A percentile compares a stretch with the other conserved stretches of the same genome.
phyloP scores from a whole-genome alignment of 202 grass and related monocot genomes.

The Setaria italica region DNA sequence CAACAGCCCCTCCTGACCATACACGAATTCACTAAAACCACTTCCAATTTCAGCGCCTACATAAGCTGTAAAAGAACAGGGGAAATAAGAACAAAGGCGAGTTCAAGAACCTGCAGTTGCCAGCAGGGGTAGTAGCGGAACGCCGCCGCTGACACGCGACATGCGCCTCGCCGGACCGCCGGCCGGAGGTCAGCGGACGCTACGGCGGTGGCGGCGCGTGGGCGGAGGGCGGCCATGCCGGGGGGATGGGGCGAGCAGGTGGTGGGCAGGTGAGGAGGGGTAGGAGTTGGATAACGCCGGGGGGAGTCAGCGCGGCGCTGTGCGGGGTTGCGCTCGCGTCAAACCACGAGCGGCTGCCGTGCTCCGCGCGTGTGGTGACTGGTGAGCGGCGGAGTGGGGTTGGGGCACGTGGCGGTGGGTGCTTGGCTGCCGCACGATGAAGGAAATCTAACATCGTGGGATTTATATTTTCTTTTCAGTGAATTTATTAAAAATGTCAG shows the following conservation, averaged over 20 bases:
- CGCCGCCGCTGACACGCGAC: not conserved
- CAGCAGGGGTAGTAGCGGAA: slow-evolving; percentile 15
- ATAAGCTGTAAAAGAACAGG: not conserved
- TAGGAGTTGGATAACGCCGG: slow-evolving; percentile 27
- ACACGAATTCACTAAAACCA: not conserved
- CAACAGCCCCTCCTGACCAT: not conserved
- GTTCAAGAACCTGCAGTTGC: slow-evolving; percentile 45
- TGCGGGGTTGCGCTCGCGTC: no score
- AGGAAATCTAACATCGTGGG: not conserved
- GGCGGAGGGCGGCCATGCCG: slow-evolving; percentile 36
- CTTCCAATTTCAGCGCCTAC: not conserved
- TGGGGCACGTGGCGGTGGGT: not conserved
- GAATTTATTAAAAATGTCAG: not conserved
- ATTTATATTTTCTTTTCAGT: not conserved
- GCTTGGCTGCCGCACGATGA: slow-evolving; percentile 2
- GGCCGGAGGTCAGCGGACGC: slow-evolving; percentile 1
- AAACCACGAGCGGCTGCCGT: no score
- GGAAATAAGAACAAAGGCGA: not conserved
- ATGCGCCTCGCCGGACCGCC: not conserved
- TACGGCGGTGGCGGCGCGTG: slow-evolving; percentile 32
- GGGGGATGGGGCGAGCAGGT: not conserved
- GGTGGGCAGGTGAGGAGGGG: not conserved
- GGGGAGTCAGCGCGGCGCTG: not conserved
- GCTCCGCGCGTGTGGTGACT: no score
- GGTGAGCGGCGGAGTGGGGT: no score